Evolutionary conservation across 805 yeast species (phyloP), one percentile per base, ranked within the genome.

Genomic region (Lachancea meyersii): DNA sequence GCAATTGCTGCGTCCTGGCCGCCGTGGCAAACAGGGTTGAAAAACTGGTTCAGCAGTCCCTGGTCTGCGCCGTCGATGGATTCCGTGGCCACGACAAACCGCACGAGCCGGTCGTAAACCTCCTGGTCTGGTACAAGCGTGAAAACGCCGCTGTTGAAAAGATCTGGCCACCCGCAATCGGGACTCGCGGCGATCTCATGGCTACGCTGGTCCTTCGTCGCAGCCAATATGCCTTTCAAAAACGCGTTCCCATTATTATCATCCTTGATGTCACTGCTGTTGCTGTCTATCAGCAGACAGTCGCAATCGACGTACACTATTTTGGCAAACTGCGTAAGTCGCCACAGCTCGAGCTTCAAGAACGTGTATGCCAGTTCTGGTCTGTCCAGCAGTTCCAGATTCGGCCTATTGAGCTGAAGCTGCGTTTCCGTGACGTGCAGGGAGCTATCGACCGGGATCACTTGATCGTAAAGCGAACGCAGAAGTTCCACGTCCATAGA

Each of bases 51-150:
- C 48, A 88, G 68, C 28, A 88, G 69, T 10, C 97, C 97, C 62
- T 88, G 97, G 63, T 88, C 97, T 2, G 95, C 91, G 32, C 95
- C 95, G 63, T 88, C 97, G 52, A 86, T 85, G 1, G 79, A 67
- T 11, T 52, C 52, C 10, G 49, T 48, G 10, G 45, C 32, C 2
- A 46, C 41, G 14, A 65, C 58, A 24, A 62, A 61, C 2, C 48
- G 37, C 21, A 59, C 46, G 37, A 87, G 68, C 24, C 66, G 63
- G 3, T 59, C 47, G 50, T 67, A 80, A 17, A 69, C 71, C 0
- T 50, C 46, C 1, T 48, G 31, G 50, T 69, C 66, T 3, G 95
- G 95, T 27, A 70, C 68, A 21, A 79, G 58, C 3, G 79, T 67
- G 54, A 86, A 69, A 17, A 86, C 76, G 3, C 96, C 95, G 24